Evolutionary conservation across 2,329 filamentous ascomycete genomes (phyloP), one percentile per base, ranked within the genome.

Genomic region (Clonostachys rhizophaga): DNA sequence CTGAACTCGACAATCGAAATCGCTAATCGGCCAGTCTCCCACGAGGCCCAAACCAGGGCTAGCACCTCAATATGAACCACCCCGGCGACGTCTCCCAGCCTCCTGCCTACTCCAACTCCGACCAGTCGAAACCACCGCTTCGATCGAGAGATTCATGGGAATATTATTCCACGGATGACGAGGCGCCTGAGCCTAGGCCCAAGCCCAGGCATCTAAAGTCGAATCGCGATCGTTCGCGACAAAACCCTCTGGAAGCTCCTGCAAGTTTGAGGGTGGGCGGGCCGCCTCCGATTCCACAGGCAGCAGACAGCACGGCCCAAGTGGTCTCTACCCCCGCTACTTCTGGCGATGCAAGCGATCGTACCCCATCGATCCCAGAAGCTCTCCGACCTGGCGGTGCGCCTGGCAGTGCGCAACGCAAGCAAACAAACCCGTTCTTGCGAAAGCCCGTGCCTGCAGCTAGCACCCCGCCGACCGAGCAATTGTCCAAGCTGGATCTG

Each of bases 381-480:
- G 37, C 20, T 17, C 42, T 51, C 10, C 42, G 44, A 37, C 50
- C 50, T 18, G 50, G 50, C 6, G 47, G 40, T 12, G 24, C 18
- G 12, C 24, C 24, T 24, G 24, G 24, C 7, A 8, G 24, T 24
- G 42, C 18, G 12, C 39, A 6, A 5, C 24, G 40, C 20, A 42
- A n/a, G 37, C 34, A 52, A 40, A 52, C 50, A 24, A 52, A 52
- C 34, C 50, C 50, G 2, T 52, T 52, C 34, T 20, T 49, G 33
- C 46, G 44, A 16, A 46, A 46, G n/a, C 44, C 42, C 42, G 34
- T 36, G 5, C 42, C 44, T n/a, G 13, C 12, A 20, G 16, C 40
- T 13, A 5, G 34, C 34, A 30, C 16, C 12, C 41, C 49, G 6
- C 47, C 50, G 13, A 46, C 50, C 8, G 47, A 49, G 12, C 34